Evolutionary conservation across 768 basidiomycete species (phyloP).

Genomic region (Infundibulicybe gibba): DNA sequence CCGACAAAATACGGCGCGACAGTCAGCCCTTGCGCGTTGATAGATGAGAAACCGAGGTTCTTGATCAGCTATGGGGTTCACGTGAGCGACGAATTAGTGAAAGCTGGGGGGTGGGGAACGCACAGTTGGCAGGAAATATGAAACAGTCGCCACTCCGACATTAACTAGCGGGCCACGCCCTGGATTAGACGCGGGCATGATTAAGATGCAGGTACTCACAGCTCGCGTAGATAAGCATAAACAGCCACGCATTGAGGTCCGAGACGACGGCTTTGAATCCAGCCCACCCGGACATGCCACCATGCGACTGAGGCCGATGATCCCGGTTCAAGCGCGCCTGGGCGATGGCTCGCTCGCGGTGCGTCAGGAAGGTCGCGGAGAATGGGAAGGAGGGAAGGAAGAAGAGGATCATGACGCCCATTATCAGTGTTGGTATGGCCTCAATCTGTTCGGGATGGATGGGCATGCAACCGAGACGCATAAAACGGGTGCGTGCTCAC

Average conservation of each 20-base stretch:
- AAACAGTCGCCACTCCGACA: conserved; percentile 53
- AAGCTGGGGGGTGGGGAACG: conserved; percentile 4
- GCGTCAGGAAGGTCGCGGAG: conserved; percentile 46
- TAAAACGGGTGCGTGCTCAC: conserved; percentile 19
- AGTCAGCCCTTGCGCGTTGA: conserved; percentile 55
- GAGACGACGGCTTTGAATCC: conserved; percentile 48
- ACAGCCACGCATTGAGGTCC: conserved; percentile 50
- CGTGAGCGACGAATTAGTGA: background rate
- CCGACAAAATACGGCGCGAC: conserved; percentile 57
- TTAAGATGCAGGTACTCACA: conserved; percentile 27
- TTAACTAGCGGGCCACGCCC: conserved; percentile 33
- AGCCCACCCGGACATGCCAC: conserved; percentile 57
- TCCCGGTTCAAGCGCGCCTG: conserved; percentile 53
- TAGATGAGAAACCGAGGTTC: conserved; percentile 50
- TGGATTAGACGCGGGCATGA: background rate
- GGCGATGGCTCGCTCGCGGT: conserved; percentile 50
- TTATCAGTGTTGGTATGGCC: conserved; percentile 51
- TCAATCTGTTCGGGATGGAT: conserved; percentile 35
- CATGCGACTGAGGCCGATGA: conserved; percentile 54
- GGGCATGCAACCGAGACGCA: background rate
- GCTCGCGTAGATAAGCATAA: conserved; percentile 49
- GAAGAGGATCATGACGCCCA: conserved; percentile 44
- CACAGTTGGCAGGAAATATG: conserved; percentile 55
- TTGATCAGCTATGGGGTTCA: conserved; percentile 41
- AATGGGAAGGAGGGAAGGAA: conserved; percentile 58